These are phyloP conservation scores for Neophaeococcomyces aloes DNA, from an alignment of 2,329 filamentous ascomycete genomes.

Conservation along the genomic window DNA sequence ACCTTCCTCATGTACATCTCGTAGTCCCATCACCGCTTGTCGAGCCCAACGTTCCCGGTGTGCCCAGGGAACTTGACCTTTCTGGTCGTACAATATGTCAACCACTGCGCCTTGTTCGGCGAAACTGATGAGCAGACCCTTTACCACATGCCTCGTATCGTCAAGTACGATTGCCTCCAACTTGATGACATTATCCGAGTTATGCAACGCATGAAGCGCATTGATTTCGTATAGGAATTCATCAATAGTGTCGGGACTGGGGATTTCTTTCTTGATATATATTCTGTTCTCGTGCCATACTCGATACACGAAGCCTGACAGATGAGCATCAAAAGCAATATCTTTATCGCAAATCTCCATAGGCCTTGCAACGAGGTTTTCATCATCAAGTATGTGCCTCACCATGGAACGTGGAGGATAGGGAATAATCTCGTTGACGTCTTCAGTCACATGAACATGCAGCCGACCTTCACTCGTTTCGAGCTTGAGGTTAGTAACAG, in stretches of 20 bases:
- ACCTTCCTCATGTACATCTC: slow-evolving; percentile 87
- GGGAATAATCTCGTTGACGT: slow-evolving; percentile 84
- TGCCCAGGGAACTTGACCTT: slow-evolving; percentile 53
- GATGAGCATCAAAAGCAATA: slow-evolving; percentile 76
- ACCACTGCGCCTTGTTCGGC: slow-evolving; percentile 79
- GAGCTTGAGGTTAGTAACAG: slow-evolving; percentile 89
- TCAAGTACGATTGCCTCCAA: slow-evolving; percentile 85
- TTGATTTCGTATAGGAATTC: slow-evolving; percentile 98
- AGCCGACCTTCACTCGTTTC: slow-evolving; percentile 78
- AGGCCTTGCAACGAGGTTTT: slow-evolving; percentile 35
- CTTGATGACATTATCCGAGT: slow-evolving; percentile 66
- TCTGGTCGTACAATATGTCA: slow-evolving; percentile 76
- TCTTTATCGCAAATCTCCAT: slow-evolving; percentile 56
- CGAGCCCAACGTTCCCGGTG: slow-evolving; percentile 76
- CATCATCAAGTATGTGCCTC: slow-evolving; percentile 50
- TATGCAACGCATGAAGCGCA: slow-evolving; percentile 67
- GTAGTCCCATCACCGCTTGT: slow-evolving; percentile 79
- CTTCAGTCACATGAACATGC: slow-evolving; percentile 96
- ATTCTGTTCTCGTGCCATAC: slow-evolving; percentile 57
- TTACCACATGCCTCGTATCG: slow-evolving; percentile 61
- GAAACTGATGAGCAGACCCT: slow-evolving; percentile 80
- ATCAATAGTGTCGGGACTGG: slow-evolving; percentile 85
- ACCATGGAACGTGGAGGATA: slow-evolving; percentile 68
- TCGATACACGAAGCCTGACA: slow-evolving; percentile 97
- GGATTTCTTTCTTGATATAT: slow-evolving; percentile 96